These are phyloP conservation scores for Monosporascus sp. DNA, from an alignment of 2,329 filamentous ascomycete genomes.

Conservation along the genomic window DNA sequence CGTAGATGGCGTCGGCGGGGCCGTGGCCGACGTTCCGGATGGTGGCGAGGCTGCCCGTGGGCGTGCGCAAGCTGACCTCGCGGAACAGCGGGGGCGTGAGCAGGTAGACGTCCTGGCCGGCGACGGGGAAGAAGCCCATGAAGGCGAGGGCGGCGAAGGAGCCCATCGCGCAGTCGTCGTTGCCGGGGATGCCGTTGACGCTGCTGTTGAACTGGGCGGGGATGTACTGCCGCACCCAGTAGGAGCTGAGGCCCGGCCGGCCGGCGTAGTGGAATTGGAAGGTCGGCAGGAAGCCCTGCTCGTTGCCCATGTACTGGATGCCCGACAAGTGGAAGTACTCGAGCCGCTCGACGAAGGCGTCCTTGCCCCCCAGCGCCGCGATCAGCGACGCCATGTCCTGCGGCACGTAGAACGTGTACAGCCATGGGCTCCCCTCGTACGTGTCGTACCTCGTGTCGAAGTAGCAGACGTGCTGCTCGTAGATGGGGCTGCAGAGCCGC, in stretches of 20 bases:
- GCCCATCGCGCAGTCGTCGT: constrained; percentile 54
- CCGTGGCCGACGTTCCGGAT: constrained; percentile 34
- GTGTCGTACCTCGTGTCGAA: constrained; percentile 38
- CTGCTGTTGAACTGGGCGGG: constrained; percentile 62
- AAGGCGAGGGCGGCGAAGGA: constrained; percentile 46
- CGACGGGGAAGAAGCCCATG: constrained; percentile 51
- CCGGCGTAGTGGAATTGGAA: constrained; percentile 63
- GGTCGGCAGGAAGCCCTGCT: constrained; percentile 47
- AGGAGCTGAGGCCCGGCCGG: constrained; percentile 50
- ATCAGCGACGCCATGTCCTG: constrained; percentile 35
- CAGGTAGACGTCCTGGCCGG: constrained; percentile 50
- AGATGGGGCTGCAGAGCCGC: constrained; percentile 50
- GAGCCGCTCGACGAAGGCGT: constrained; percentile 54
- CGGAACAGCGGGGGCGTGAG: constrained; percentile 45
- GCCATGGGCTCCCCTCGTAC: constrained; percentile 56
- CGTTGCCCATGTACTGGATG: constrained; percentile 65
- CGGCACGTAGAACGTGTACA: constrained; percentile 61
- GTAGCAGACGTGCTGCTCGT: constrained; percentile 45
- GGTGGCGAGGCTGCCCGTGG: constrained; percentile 46
- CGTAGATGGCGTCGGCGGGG: constrained; percentile 43
- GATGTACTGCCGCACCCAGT: constrained; percentile 59
- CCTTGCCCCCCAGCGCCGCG: constrained; percentile 50
- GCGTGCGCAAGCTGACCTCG: constrained; percentile 34
- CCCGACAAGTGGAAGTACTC: constrained; percentile 62
- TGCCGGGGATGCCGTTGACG: constrained; percentile 51